These are phyloP conservation scores for Sclerotinia minor DNA, from an alignment of 2,329 filamentous ascomycete genomes.

Conservation along the genomic window DNA sequence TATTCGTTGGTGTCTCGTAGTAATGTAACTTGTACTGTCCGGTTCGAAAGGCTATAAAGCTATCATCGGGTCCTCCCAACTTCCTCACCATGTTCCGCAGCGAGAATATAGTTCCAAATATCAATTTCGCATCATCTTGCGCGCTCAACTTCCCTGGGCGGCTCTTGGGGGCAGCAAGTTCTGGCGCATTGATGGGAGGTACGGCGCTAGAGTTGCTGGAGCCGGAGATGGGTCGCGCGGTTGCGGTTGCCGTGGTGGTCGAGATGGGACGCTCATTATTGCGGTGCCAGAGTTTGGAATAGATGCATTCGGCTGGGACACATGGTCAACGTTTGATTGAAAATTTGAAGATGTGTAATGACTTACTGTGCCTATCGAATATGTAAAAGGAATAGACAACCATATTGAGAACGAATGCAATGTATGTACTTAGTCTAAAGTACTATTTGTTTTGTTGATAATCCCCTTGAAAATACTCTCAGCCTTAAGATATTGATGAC, in stretches of 20 bases:
- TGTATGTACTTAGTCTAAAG: background rate
- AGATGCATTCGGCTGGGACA: conserved; percentile 86
- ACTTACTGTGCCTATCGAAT: conserved; percentile 93
- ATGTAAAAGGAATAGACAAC: conserved; percentile 98
- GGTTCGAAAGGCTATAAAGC: conserved; percentile 91
- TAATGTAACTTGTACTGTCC: conserved; percentile 97
- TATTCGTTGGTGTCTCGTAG: conserved; percentile 94
- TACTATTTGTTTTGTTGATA: background rate
- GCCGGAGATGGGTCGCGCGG: conserved; percentile 51
- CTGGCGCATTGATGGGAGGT: conserved; percentile 35
- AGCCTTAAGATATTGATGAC: background rate
- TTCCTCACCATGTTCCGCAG: conserved; percentile 96
- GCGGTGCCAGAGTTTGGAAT: conserved; percentile 76
- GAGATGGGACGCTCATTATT: conserved; percentile 38
- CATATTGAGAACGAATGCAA: conserved; percentile 54
- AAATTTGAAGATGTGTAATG: conserved; percentile 24
- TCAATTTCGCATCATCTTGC: conserved; percentile 88
- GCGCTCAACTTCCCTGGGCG: conserved; percentile 45
- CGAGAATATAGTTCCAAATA: conserved; percentile 96
- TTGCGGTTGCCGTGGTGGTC: conserved; percentile 46
- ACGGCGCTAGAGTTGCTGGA: conserved; percentile 49
- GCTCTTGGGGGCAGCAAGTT: conserved; percentile 38
- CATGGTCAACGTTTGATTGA: conserved; percentile 28
- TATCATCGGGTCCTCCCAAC: conserved; percentile 88
- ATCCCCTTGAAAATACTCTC: background rate